A percentile compares a stretch with the other conserved stretches of the same genome.
phyloP scores from a whole-genome alignment of 1,139 yeast genomes.

The Tardiomyces digboiensis region DNA sequence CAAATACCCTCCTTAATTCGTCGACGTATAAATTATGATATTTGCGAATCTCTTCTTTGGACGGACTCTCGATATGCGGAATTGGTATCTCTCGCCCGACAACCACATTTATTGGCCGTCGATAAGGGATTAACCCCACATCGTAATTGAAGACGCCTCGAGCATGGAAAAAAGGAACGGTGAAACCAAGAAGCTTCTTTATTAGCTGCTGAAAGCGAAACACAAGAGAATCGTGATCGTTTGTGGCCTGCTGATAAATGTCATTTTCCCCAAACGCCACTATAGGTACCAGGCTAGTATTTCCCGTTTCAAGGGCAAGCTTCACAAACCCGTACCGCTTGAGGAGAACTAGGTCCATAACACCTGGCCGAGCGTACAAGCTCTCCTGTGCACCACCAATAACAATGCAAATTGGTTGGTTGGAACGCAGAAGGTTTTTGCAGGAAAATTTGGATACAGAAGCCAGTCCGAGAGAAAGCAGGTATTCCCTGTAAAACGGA shows the following conservation, averaged over 20 bases:
- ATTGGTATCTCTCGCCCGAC: constrained; percentile 76
- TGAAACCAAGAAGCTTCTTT: constrained; percentile 66
- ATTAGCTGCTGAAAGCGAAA: constrained; percentile 57
- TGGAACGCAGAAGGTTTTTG: constrained; percentile 44
- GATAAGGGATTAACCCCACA: constrained; percentile 81
- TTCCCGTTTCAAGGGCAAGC: constrained; percentile 72
- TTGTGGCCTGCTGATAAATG: constrained; percentile 52
- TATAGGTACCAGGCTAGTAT: constrained; percentile 74
- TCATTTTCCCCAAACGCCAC: constrained; percentile 90
- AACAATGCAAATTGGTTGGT: constrained; percentile 76
- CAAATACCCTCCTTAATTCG: constrained; percentile 55
- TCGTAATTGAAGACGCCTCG: constrained; percentile 90
- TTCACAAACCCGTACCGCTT: constrained; percentile 86
- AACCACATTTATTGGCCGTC: constrained; percentile 64
- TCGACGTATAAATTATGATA: constrained; percentile 69
- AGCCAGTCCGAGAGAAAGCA: constrained; percentile 72
- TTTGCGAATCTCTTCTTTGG: constrained; percentile 45
- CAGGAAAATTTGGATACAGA: constrained; percentile 78
- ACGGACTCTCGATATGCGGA: constrained; percentile 40
- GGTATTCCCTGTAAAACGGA: constrained; percentile 87
- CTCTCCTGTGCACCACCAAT: constrained; percentile 97
- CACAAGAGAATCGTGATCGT: constrained; percentile 44
- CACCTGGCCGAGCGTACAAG: constrained; percentile 53
- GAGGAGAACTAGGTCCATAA: constrained; percentile 55
- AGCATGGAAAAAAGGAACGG: constrained; percentile 87